Base-by-base conservation (phyloP, 768 basidiomycete species). In the Cystofilobasidium macerans region DNA sequence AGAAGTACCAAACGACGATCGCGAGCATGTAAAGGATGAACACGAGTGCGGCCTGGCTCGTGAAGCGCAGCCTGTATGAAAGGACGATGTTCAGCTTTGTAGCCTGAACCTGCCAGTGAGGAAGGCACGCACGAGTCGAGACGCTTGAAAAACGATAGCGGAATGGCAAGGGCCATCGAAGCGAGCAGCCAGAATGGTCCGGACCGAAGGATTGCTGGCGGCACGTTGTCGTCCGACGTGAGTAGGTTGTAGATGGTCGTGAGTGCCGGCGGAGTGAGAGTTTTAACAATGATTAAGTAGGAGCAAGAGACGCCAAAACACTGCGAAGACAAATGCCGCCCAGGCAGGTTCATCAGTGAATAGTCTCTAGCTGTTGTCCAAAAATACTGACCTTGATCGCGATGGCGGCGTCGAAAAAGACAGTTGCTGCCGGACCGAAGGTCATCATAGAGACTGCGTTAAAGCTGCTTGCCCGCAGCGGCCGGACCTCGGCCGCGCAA, bases 201-300 rank as follows among this genome's bases (percentile, higher is more conserved):
- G 36, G 77, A 75, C 30, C 76, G 73, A 24, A 77, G 71, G 47
- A 78, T 71, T 16, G 77, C 80, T 1, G 89, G 89, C 1, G 47
- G 35, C 68, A 81, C 81, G 11, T 80, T 81, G 47, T 81, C 79
- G 8, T 80, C 79, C 1, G 87, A 83, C 9, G 84, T 82, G 58
- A 91, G 77, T 69, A 86, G 85, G 69, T 89, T 86, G 76, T 87
- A 90, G 30, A 97, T 77, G 1, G 89, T 68, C n/a, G 67, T 45
- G 28, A 68, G 36, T 3, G 67, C 67, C 2, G 66, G 51, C 2
- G 94, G 94, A 83, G 93, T 87, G 60, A 98, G 81, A 11, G 87
- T 86, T 79, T 97, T 89, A 76, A 92, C 84, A 71, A 94, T 91
- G 72, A 92, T 93, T 68, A 91, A 80, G 75, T 91, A 89, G 73